Evolutionary conservation across 108 stramenopile genomes (phyloP).

Genomic region (Nitzschia inconspicua): DNA sequence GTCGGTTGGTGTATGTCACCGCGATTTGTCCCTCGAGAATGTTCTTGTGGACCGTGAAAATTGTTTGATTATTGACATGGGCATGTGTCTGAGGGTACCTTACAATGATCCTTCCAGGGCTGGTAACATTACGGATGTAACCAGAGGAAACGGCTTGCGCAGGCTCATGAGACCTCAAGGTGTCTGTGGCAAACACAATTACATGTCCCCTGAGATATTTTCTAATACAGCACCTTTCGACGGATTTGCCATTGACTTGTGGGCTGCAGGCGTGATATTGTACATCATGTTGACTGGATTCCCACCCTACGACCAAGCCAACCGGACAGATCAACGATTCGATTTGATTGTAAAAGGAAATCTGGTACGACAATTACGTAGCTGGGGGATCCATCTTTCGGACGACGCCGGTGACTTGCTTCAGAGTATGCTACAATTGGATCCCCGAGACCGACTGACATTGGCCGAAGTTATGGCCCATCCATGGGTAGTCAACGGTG

Average conservation of each 20-base stretch:
- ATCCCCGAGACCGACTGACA: constrained; percentile 73
- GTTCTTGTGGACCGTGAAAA: constrained; percentile 73
- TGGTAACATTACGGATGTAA: constrained; percentile 49
- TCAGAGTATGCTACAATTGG: constrained; percentile 68
- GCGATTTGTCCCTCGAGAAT: constrained; percentile 90
- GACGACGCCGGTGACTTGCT: constrained; percentile 66
- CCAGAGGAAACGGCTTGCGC: constrained; percentile 47
- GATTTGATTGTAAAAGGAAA: constrained; percentile 66
- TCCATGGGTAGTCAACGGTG: constrained; percentile 68
- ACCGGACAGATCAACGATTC: constrained; percentile 72
- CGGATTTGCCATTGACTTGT: constrained; percentile 93
- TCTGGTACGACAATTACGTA: constrained; percentile 59
- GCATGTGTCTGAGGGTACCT: constrained; percentile 91
- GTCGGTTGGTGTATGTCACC: constrained; percentile 82
- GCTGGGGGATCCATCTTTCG: constrained; percentile 71
- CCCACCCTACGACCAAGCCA: constrained; percentile 86
- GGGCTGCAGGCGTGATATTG: constrained; percentile 92
- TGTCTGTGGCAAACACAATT: constrained; percentile 93
- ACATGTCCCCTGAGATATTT: constrained; percentile 94
- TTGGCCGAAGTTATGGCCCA: constrained; percentile 72
- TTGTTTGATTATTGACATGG: constrained; percentile 92
- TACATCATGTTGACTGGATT: constrained; percentile 96
- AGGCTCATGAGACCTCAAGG: constrained; percentile 79
- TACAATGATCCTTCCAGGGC: constrained; percentile 54
- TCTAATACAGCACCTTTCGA: constrained; percentile 71